These are phyloP conservation scores for Rubia tinctorum DNA, from an alignment of 305 asterid genomes.

Conservation along the genomic window DNA sequence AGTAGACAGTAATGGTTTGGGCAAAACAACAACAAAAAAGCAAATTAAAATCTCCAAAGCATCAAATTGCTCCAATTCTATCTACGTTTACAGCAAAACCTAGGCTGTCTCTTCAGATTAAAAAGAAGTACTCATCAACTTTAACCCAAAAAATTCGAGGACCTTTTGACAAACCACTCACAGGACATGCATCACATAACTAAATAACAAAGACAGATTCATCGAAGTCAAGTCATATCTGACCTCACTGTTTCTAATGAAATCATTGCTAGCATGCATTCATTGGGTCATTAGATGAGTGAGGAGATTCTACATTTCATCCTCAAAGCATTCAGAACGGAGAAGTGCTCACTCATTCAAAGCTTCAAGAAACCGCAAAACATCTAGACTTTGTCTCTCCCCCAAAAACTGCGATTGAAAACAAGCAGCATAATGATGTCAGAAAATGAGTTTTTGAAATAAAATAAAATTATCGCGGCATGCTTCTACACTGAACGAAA, in stretches of 20 bases:
- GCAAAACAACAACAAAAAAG: too few species aligned
- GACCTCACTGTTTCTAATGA: not conserved
- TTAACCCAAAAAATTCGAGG: too few species aligned
- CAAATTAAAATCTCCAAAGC: not conserved
- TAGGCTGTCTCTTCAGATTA: too few species aligned
- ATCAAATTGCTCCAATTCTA: not conserved
- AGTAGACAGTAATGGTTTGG: too few species aligned
- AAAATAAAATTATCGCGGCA: not conserved
- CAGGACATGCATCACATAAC: not conserved
- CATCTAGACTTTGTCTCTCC: constrained; percentile 91
- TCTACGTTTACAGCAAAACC: not conserved
- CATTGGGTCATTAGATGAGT: not conserved
- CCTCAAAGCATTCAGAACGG: not conserved
- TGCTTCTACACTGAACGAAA: not conserved
- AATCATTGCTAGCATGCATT: not conserved
- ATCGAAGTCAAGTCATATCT: not conserved
- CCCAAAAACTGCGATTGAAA: constrained; percentile 71
- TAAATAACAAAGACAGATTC: not conserved
- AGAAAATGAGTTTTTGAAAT: constrained; percentile 17
- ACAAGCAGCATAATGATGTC: constrained; percentile 17
- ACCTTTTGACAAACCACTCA: too few species aligned
- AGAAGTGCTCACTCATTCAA: constrained; percentile 57
- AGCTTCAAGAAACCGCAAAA: constrained; percentile 85
- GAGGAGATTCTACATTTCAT: not conserved
- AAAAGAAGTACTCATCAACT: too few species aligned